Evolutionary conservation across 495 filamentous ascomycete species (phyloP).

Genomic region (Lophiotrema nucula): DNA sequence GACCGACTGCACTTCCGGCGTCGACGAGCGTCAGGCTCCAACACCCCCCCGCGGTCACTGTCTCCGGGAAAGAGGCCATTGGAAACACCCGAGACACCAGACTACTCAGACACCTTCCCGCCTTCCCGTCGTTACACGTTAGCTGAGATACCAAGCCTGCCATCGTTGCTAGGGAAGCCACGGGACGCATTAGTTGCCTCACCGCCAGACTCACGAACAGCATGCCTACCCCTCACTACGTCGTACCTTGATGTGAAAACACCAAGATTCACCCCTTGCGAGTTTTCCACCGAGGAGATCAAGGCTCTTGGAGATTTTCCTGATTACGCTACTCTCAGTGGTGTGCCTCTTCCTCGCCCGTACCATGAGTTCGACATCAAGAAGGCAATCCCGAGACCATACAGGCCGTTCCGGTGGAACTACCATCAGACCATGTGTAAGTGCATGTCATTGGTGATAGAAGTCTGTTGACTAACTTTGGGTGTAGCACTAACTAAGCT

Average conservation of each 20-base stretch:
- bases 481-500: slow-evolving; percentile 70
- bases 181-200: slow-evolving; percentile 19
- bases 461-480: slow-evolving; percentile 21
- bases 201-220: slow-evolving; percentile 30
- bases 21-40: slow-evolving; percentile 39
- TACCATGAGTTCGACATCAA: slow-evolving; percentile 58
- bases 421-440: slow-evolving; percentile 96
- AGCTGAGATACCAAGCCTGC: slow-evolving; percentile 32
- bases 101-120: slow-evolving; percentile 54
- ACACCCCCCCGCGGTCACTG: slow-evolving; percentile 57
- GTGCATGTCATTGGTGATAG: slow-evolving; percentile 33
- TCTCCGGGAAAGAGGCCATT: slow-evolving; percentile 46
- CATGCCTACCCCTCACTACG: slow-evolving; percentile 32
- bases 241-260: slow-evolving; percentile 28
- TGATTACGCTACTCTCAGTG: slow-evolving; percentile 74
- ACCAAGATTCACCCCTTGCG: slow-evolving; percentile 55
- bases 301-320: slow-evolving; percentile 76
- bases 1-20: slow-evolving; percentile 30
- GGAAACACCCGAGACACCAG: slow-evolving; percentile 28
- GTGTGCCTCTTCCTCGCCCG: slow-evolving; percentile 69
- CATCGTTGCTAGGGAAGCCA: slow-evolving; percentile 30
- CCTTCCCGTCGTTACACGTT: slow-evolving; percentile 56
- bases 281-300: slow-evolving; percentile 68
- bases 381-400: slow-evolving; percentile 43
- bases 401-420: slow-evolving; percentile 77